Evolutionary conservation across 345 rosid species (phyloP).

Genomic region (Melaleuca quinquenervia): DNA sequence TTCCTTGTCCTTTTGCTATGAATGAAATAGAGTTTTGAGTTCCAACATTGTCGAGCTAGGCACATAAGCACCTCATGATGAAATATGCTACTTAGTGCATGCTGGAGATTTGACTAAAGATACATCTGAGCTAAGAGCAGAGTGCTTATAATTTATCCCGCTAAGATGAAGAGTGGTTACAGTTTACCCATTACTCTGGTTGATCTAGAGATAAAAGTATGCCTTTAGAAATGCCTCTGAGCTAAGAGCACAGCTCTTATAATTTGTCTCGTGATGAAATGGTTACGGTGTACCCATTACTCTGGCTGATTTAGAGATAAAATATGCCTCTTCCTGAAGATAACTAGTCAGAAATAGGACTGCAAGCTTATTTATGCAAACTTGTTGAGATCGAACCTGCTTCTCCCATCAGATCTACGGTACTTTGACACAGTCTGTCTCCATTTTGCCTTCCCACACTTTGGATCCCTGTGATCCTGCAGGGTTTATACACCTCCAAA

Average conservation of each 20-base stretch:
- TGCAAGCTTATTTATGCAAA: neutral
- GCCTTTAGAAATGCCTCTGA: neutral
- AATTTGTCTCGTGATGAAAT: neutral
- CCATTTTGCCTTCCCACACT: slow-evolving; percentile 34
- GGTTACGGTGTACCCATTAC: neutral
- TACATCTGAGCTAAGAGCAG: neutral
- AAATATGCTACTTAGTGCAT: neutral
- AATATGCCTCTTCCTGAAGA: neutral
- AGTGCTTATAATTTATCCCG: neutral
- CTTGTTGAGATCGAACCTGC: neutral
- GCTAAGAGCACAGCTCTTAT: neutral
- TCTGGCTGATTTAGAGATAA: neutral
- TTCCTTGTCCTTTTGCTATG: neutral
- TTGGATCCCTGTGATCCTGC: slow-evolving; percentile 15
- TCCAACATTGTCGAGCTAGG: neutral
- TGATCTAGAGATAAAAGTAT: neutral
- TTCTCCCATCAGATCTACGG: neutral
- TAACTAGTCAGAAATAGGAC: neutral
- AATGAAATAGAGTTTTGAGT: neutral
- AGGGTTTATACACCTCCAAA: slow-evolving; percentile 31
- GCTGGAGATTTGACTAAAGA: neutral
- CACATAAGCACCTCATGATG: neutral
- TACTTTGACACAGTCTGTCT: slow-evolving; percentile 11
- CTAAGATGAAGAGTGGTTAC: neutral
- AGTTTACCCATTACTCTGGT: neutral